Evolutionary conservation across 2,329 filamentous ascomycete genomes (phyloP).

Genomic region (Penicillium expansum): DNA sequence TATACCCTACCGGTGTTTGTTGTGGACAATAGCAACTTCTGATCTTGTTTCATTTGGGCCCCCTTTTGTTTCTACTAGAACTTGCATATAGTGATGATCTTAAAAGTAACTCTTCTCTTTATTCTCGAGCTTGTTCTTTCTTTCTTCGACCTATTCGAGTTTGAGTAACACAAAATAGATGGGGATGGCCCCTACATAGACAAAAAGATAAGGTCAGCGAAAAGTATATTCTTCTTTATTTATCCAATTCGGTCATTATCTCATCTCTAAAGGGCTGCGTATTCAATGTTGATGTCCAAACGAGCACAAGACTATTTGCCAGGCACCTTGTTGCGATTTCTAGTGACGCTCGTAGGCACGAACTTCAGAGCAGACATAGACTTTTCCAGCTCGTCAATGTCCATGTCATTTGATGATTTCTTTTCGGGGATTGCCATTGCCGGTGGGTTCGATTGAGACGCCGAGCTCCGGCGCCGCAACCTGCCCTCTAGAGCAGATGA

Average conservation of each 20-base stretch:
- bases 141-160: neutral
- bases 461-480: constrained; percentile 31
- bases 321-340: constrained; percentile 25
- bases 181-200: no score
- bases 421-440: constrained; percentile 1
- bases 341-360: constrained; percentile 43
- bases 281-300: neutral
- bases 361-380: constrained; percentile 48
- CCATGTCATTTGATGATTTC: constrained; percentile 23
- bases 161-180: neutral
- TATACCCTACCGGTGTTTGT: constrained; percentile 19
- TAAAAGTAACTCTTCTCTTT: neutral
- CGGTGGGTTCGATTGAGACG: constrained; percentile 25
- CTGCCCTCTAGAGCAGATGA: constrained; percentile 35
- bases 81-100: neutral
- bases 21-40: constrained; percentile 6
- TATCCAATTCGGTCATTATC: neutral
- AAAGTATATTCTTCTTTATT: neutral
- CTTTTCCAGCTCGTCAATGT: constrained; percentile 39
- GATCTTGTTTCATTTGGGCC: neutral
- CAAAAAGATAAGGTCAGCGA: neutral
- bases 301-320: constrained; percentile 10
- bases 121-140: neutral
- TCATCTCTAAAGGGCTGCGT: neutral
- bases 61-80: neutral